Evolutionary conservation across 2,329 filamentous ascomycete genomes (phyloP).

Genomic region (Helotiales sp.): DNA sequence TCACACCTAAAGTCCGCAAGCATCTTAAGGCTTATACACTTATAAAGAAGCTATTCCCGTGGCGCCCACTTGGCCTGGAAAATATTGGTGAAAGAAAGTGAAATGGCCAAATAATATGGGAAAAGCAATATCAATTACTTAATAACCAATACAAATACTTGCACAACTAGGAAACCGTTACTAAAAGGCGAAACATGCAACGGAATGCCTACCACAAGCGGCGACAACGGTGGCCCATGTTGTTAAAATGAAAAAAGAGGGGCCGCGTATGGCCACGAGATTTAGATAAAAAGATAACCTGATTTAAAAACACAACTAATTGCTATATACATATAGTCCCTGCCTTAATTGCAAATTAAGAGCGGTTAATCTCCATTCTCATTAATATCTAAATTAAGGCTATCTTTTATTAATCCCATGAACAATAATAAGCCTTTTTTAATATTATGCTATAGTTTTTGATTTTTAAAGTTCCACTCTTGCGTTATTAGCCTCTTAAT

Average conservation of each 20-base stretch:
- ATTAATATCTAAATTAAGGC: not conserved
- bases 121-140: constrained; percentile 29
- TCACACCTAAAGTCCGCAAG: constrained; percentile 27
- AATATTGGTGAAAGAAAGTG: constrained; percentile 19
- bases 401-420: no score
- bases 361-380: no score
- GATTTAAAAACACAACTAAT: not conserved
- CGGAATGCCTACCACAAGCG: constrained; percentile 17
- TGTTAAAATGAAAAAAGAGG: not conserved
- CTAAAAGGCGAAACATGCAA: constrained; percentile 22
- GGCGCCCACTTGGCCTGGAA: no score
- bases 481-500: not conserved
- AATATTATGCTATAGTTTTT: not conserved
- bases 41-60: no score
- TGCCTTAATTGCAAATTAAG: no score
- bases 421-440: no score
- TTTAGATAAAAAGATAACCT: not conserved
- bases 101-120: constrained; percentile 14
- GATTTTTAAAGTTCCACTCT: no score
- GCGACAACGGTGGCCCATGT: not conserved
- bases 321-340: not conserved
- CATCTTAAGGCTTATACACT: constrained; percentile 25
- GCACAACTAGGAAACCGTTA: constrained; percentile 30
- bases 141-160: constrained; percentile 31
- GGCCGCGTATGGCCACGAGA: not conserved